Percentiles rank a stretch among this genome's conserved stretches.
phyloP scores from a whole-genome alignment of 139 green algal species.

The Chlorella sp. region DNA sequence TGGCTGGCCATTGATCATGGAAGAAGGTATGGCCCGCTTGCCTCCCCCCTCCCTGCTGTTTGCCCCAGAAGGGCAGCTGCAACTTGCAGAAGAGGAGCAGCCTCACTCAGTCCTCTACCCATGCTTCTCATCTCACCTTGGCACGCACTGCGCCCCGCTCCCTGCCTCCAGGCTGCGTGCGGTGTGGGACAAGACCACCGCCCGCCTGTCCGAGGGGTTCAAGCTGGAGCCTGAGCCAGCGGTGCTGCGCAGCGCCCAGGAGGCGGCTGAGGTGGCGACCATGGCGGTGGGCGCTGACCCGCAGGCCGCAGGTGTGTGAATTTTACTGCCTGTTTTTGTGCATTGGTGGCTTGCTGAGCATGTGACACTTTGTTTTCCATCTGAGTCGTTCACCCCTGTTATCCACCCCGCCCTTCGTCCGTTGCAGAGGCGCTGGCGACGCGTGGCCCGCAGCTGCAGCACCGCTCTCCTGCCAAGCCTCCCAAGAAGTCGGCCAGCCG shows the following conservation, averaged over 20 bases:
- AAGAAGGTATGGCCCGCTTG: no score
- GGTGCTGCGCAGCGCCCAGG: not conserved
- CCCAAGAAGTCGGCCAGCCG: not conserved
- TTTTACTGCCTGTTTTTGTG: no score
- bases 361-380: no score
- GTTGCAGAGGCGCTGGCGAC: not conserved
- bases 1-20: not conserved
- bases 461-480: not conserved
- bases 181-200: not conserved
- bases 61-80: no score
- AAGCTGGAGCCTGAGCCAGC: not conserved
- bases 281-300: not conserved
- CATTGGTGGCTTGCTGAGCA: no score
- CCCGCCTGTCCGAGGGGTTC: not conserved
- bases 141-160: no score
- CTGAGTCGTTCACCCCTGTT: no score
- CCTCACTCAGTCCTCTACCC: not conserved
- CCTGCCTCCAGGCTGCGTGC: constrained; percentile 5
- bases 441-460: not conserved
- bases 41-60: not conserved
- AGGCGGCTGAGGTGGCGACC: not conserved
- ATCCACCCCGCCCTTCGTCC: no score
- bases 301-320: not conserved
- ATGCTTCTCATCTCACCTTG: not conserved
- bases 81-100: not conserved